Conservation (phyloP, 768 basidiomycete genomes). For the Ramaria rubella region DNA sequence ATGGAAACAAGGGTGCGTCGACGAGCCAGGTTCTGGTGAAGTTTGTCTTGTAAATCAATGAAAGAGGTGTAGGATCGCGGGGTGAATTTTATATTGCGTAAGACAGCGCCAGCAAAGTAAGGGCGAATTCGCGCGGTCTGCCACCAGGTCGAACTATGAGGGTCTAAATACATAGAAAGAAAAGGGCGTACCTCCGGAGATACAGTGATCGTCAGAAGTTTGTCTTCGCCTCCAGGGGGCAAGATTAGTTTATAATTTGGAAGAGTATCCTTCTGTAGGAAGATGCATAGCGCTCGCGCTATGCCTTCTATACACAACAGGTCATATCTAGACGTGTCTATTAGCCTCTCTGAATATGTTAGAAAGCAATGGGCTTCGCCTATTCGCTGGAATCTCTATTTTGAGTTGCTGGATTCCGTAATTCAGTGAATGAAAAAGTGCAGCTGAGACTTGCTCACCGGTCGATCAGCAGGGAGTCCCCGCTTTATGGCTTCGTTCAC, state of each 20-base stretch:
- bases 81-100: conserved; percentile 87
- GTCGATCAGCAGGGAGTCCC: conserved; percentile 78
- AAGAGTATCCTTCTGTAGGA: conserved; percentile 61
- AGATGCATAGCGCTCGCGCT: conserved; percentile 75
- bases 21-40: conserved; percentile 93
- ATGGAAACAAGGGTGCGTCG: conserved; percentile 89
- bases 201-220: conserved; percentile 61
- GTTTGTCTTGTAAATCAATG: conserved; percentile 98
- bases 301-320: conserved; percentile 96
- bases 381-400: conserved; percentile 98
- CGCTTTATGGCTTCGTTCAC: conserved; percentile 78
- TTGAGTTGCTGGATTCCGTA: conserved; percentile 73
- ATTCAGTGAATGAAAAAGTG: background rate
- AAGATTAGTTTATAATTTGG: conserved; percentile 71
- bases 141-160: background rate
- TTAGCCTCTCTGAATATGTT: background rate
- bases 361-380: conserved; percentile 30
- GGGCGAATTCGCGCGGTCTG: conserved; percentile 83
- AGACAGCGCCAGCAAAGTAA: conserved; percentile 82
- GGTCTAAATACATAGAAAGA: conserved; percentile 6
- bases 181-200: conserved; percentile 57
- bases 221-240: conserved; percentile 59
- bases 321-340: conserved; percentile 66
- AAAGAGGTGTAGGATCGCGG: conserved; percentile 88
- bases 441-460: conserved; percentile 48